Percentiles rank a stretch among this genome's conserved stretches.
Conservation (phyloP, 2,329 filamentous ascomycete species). For the Phialemonium atrogriseum region DNA sequence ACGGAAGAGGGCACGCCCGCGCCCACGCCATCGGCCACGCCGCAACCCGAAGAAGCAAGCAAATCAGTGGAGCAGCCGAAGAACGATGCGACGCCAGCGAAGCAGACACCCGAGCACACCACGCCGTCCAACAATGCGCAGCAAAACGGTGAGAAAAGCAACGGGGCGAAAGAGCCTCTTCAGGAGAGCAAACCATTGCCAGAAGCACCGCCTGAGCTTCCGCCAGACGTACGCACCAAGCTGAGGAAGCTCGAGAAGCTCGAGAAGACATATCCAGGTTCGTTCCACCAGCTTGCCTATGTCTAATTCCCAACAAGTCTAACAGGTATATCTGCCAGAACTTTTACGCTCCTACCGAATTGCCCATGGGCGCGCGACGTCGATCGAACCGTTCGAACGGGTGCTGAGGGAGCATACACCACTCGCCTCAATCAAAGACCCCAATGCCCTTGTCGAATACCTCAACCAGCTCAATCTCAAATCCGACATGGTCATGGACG, state of each 20-base stretch:
- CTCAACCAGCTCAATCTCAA: slow-evolving; percentile 79
- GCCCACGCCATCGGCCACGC: slow-evolving; percentile 35
- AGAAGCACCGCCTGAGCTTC: slow-evolving; percentile 43
- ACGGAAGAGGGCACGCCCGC: slow-evolving; percentile 61
- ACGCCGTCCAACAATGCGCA: slow-evolving; percentile 6
- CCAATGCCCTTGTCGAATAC: slow-evolving; percentile 79
- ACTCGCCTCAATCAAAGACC: slow-evolving; percentile 78
- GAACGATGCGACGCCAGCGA: slow-evolving; percentile 9
- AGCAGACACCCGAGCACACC: slow-evolving; percentile 9
- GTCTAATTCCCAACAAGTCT: too few species aligned
- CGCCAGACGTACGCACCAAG: slow-evolving; percentile 66
- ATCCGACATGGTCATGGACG: slow-evolving; percentile 87
- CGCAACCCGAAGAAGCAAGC: slow-evolving; percentile 23
- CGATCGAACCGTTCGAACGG: slow-evolving; percentile 90
- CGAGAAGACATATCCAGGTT: slow-evolving; percentile 79
- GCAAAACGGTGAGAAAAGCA: slow-evolving; percentile 14
- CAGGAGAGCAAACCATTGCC: neutral
- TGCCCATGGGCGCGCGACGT: slow-evolving; percentile 76
- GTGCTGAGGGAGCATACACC: slow-evolving; percentile 88
- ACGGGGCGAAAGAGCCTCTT: slow-evolving; percentile 7
- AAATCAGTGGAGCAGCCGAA: slow-evolving; percentile 12
- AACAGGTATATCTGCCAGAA: slow-evolving; percentile 40
- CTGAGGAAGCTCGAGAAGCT: slow-evolving; percentile 84
- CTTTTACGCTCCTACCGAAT: slow-evolving; percentile 85
- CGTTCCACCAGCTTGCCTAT: slow-evolving; percentile 8